Evolutionary conservation across 78 protist species (phyloP), one percentile per base, ranked within the genome.

Genomic region (Cavenderia fasciculata): DNA sequence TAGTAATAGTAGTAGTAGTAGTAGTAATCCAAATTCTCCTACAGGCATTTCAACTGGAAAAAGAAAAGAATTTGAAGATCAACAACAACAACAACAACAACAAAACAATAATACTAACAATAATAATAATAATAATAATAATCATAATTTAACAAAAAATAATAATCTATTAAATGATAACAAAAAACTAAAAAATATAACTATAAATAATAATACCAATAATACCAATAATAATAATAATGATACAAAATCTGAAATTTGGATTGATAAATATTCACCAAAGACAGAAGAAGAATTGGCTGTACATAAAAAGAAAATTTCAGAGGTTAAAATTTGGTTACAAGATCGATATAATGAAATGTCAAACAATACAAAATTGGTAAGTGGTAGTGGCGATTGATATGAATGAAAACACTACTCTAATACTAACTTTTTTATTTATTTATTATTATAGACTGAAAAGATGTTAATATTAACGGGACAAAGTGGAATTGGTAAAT

Each of bases 381-480:
- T 33, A 47, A 33, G 59, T 77, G 31, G 8, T 29, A 4, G 2
- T 31, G 5, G 8, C 21, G 4, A 18, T 25, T 10, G 3, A 2
- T 21, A 12, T 27, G 27, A 57, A 57, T 1, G 6, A 34, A 33
- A 61, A 2, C 27, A 61, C 18, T 2, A 59, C 14, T 1, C 25
- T 2, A n/a, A 61, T 23, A 34, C 16, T 16, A 31, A 2, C 2
- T 16, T 34, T 12, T 61, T 14, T 33, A 61, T 16, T 23, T 16
- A 61, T 61, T 61, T 61, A 33, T 12, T 59, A 16, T 0, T 12
- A 25, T 2, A 72, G 84, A 41, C 49, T 18, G 36, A 77, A 62
- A 77, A 79, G 51, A 33, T 82, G 61, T 82, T 82, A 47, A 66
- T 82, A 33, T 33, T 82, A 54, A 82, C 90, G 6, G 90, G 90